phyloP scores from a whole-genome alignment of 2,329 filamentous ascomycete genomes.

The Fusarium metavorans region DNA sequence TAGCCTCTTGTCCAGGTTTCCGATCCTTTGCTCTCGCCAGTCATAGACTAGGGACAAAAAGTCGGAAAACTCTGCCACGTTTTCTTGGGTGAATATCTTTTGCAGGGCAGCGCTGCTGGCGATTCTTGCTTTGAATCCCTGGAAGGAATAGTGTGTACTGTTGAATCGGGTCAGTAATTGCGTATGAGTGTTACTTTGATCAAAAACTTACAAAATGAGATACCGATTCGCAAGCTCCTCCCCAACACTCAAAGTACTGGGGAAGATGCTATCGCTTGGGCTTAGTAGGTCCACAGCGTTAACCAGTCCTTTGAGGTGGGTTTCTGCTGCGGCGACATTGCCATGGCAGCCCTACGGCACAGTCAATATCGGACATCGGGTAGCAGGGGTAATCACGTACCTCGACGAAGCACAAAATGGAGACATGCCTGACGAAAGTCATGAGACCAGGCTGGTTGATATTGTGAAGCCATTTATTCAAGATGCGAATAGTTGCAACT shows the following conservation, averaged over 20 bases:
- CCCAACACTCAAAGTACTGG: not conserved
- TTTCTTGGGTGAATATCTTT: constrained; percentile 16
- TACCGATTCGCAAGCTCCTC: constrained; percentile 41
- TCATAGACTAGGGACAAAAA: constrained; percentile 29
- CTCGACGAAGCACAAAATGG: constrained; percentile 34
- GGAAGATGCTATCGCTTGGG: constrained; percentile 4
- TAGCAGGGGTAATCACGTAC: not conserved
- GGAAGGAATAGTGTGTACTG: constrained; percentile 33
- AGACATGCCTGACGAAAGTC: constrained; percentile 36
- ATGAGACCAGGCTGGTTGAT: constrained; percentile 15
- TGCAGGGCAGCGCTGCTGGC: constrained; percentile 16
- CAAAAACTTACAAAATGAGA: constrained; percentile 30
- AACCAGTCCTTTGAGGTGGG: constrained; percentile 36
- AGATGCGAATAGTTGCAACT: constrained; percentile 24
- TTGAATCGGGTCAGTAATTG: not conserved
- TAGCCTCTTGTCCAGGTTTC: constrained; percentile 26
- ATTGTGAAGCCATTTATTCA: constrained; percentile 34
- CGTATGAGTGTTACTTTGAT: rapidly evolving
- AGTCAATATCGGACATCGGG: not conserved
- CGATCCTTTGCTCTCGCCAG: constrained; percentile 37
- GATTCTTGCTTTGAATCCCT: constrained; percentile 39
- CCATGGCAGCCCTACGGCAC: constrained; percentile 24
- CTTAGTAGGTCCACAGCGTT: constrained; percentile 32
- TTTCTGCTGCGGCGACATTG: constrained; percentile 30
- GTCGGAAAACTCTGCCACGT: constrained; percentile 9